Conservation (phyloP, 2,329 filamentous ascomycete species). For the Aureobasidium vineae region DNA sequence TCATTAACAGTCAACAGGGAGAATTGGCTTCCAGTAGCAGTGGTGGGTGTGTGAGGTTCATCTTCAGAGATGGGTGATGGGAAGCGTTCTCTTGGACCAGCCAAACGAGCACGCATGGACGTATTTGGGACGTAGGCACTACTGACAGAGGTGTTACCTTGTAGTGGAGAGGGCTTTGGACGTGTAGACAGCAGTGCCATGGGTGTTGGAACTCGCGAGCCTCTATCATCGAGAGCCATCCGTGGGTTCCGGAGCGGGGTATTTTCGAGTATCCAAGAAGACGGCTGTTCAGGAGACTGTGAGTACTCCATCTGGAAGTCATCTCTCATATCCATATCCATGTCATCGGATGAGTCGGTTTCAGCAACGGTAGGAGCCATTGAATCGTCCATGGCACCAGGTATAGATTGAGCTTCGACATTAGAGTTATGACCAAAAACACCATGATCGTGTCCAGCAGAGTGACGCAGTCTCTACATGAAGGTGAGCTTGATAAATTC, state of each 20-base stretch:
- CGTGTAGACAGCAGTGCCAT: neutral
- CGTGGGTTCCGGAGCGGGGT: slow-evolving; percentile 22
- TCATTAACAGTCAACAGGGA: slow-evolving; percentile 40
- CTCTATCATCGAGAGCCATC: slow-evolving; percentile 21
- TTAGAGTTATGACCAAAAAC: neutral
- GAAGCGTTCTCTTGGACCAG: slow-evolving; percentile 28
- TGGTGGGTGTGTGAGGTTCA: slow-evolving; percentile 37
- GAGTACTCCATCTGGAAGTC: slow-evolving; percentile 18
- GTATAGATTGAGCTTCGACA: slow-evolving; percentile 1
- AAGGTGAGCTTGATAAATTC: neutral
- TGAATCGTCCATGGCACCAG: slow-evolving; percentile 17
- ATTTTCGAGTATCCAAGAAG: slow-evolving; percentile 21
- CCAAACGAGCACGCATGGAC: slow-evolving; percentile 19
- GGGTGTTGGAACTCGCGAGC: slow-evolving; percentile 22
- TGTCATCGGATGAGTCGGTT: slow-evolving; percentile 26
- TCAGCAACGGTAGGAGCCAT: slow-evolving; percentile 19
- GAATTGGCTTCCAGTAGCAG: slow-evolving; percentile 39
- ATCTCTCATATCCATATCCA: slow-evolving; percentile 28
- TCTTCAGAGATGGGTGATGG: slow-evolving; percentile 40
- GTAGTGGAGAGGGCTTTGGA: slow-evolving; percentile 14
- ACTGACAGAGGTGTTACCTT: neutral
- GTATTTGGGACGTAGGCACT: neutral
- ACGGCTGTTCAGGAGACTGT: slow-evolving; percentile 16
- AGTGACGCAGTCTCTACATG: slow-evolving; percentile 22
- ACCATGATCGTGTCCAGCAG: slow-evolving; percentile 17